Evolutionary conservation across 2,329 filamentous ascomycete genomes (phyloP).

Genomic region (Fusarium sterilihyphosum): DNA sequence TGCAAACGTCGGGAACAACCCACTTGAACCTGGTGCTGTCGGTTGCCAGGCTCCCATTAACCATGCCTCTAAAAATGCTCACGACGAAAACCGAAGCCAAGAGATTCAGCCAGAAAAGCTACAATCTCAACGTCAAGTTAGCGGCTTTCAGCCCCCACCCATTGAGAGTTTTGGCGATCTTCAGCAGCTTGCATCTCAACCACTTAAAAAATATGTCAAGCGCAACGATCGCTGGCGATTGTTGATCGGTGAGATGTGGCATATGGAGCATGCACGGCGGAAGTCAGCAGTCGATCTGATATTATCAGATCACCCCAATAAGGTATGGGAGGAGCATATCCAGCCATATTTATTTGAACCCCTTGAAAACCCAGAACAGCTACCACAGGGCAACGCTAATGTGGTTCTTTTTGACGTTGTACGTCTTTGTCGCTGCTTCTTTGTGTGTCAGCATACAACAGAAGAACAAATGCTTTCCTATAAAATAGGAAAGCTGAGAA

Average conservation of each 20-base stretch:
- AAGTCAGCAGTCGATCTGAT: constrained; percentile 40
- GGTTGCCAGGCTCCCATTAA: neutral
- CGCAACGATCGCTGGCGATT: constrained; percentile 45
- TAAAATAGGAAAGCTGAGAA: constrained; percentile 25
- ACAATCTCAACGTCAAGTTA: neutral
- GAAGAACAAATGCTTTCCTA: constrained; percentile 37
- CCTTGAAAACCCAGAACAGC: constrained; percentile 2
- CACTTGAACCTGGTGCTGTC: neutral
- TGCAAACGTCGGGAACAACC: neutral
- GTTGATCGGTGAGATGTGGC: constrained; percentile 45
- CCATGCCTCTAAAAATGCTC: neutral
- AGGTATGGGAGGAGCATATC: constrained; percentile 34
- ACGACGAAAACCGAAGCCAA: neutral
- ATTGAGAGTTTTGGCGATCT: constrained; percentile 39
- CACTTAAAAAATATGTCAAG: constrained; percentile 41
- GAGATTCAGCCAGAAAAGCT: neutral
- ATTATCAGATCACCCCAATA: constrained; percentile 16
- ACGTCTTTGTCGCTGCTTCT: constrained; percentile 46
- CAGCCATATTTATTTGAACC: constrained; percentile 32
- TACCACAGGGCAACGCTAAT: constrained; percentile 14
- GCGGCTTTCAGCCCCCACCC: constrained; percentile 17
- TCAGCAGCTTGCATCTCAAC: constrained; percentile 34
- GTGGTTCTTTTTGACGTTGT: constrained; percentile 45
- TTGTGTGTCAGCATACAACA: constrained; percentile 36
- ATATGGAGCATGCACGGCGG: constrained; percentile 44